Evolutionary conservation across 2,329 filamentous ascomycete genomes (phyloP).

Genomic region (Aotearoamyces nothofagi): DNA sequence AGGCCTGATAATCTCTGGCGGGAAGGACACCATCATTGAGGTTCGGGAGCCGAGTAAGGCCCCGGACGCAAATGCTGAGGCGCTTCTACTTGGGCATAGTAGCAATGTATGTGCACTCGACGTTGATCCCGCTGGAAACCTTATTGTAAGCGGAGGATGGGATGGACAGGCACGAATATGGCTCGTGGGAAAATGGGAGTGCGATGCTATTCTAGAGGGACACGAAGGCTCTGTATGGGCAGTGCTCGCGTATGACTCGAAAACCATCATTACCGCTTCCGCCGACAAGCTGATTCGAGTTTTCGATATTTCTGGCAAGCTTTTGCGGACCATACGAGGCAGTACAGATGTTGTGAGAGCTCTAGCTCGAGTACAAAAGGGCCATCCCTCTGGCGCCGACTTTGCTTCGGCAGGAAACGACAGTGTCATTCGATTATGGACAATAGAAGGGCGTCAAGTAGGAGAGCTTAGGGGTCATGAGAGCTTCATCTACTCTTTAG

Average conservation of each 20-base stretch:
- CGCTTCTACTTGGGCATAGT: constrained; percentile 71
- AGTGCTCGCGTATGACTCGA: constrained; percentile 69
- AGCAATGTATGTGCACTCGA: constrained; percentile 83
- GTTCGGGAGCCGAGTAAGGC: constrained; percentile 57
- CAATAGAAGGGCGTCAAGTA: constrained; percentile 59
- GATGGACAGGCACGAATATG: constrained; percentile 79
- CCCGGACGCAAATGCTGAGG: constrained; percentile 65
- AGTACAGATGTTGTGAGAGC: constrained; percentile 77
- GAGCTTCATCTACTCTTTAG: constrained; percentile 83
- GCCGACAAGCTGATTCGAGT: constrained; percentile 83
- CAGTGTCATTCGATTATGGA: constrained; percentile 77
- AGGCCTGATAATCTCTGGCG: constrained; percentile 74
- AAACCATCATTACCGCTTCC: constrained; percentile 77
- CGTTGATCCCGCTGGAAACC: constrained; percentile 54
- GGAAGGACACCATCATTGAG: constrained; percentile 87
- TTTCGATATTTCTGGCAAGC: constrained; percentile 50
- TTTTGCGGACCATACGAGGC: constrained; percentile 49
- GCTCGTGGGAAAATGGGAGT: constrained; percentile 76
- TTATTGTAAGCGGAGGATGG: constrained; percentile 86
- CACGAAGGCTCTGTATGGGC: constrained; percentile 81
- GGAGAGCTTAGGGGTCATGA: constrained; percentile 77
- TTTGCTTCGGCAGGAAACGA: constrained; percentile 94
- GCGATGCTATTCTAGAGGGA: constrained; percentile 53
- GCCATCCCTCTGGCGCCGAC: constrained; percentile 71
- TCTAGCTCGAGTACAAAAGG: constrained; percentile 63